Evolutionary conservation across 441 rosid genomes (phyloP).

Genomic region (Jatropha multifida): DNA sequence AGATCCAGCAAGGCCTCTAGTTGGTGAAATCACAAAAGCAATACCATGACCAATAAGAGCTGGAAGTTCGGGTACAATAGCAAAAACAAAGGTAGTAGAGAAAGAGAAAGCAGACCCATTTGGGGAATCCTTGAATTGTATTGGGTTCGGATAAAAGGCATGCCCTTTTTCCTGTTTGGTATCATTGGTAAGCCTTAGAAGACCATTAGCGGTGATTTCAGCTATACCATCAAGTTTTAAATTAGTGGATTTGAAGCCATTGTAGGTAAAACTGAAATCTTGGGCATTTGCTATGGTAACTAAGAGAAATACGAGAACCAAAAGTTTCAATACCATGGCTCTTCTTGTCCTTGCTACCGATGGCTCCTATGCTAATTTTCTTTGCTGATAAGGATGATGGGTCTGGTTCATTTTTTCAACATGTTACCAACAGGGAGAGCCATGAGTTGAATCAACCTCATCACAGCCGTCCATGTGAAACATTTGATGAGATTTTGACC

Average conservation of each 20-base stretch:
- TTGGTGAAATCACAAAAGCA: conserved; percentile 47
- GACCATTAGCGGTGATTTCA: conserved; percentile 14
- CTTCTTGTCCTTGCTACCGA: neutral
- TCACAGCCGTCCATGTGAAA: neutral
- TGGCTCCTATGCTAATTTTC: neutral
- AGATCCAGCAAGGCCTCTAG: conserved; percentile 39
- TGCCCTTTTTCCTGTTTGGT: conserved; percentile 14
- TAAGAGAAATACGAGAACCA: neutral
- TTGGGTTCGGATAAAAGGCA: conserved; percentile 26
- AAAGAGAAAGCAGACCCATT: conserved; percentile 31
- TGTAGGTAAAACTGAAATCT: conserved; percentile 25
- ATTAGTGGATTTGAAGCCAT: conserved; percentile 21
- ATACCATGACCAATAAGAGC: conserved; percentile 38
- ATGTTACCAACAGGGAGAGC: neutral
- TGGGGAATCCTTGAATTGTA: conserved; percentile 31
- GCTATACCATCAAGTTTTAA: conserved; percentile 29
- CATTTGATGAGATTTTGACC: too few species aligned
- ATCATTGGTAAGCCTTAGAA: conserved; percentile 24
- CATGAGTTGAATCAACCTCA: neutral
- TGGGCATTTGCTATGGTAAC: conserved; percentile 1
- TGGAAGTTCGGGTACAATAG: conserved; percentile 28
- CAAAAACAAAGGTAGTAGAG: conserved; percentile 51
- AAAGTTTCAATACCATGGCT: conserved; percentile 8
- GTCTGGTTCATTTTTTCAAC: neutral
- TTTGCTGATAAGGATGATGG: neutral